Base-by-base conservation (phyloP, 169 alveolate genomes). In the Eimeria falciformis region DNA sequence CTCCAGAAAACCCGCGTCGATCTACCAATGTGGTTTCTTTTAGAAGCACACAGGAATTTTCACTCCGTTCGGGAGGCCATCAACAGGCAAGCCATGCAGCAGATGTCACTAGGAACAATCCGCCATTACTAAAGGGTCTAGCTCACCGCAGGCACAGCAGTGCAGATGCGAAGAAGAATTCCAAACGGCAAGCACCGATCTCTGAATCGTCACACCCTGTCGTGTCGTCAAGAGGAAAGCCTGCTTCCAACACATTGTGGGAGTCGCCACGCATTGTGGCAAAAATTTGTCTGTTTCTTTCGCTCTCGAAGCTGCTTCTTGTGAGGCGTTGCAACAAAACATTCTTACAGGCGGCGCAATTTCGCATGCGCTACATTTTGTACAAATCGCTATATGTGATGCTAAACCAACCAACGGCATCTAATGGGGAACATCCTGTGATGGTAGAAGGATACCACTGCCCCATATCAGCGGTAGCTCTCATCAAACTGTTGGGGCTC, bases 251-350 rank as follows among this genome's bases (percentile, higher is more conserved):
- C 37, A 55, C 45, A 25, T 65, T 87, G 56, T 87, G 93, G 93
- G 65, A 47, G 23, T 66, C 47, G 7, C 93, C 93, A 5, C 93
- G 93, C 53, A 43, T 87, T 0, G 62, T 25, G 37, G 43, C 93
- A 0, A 29, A 69, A 18, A 78, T 87, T 0, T 87, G 93, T 65
- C 46, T 33, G 45, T 87, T 71, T 25, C 93, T 87, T 3, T 37
- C 73, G 33, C 87, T 87, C 33, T 79, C 93, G 46, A 78, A 69
- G 87, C 56, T 87, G 73, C 93, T 87, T 55, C 33, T 43, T 11
- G 71, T 87, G 0, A 7, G 93, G 66, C 86, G 93, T 33, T 87
- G 93, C 87, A 87, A 47, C 79, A 87, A 73, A 66, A 29, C 66
- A 6, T 50, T 69, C 29, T 50, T 87, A 5, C 87, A 69, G 78